These are phyloP conservation scores for Nicotiana otophora DNA, from an alignment of 257 asterid genomes.

Conservation along the genomic window DNA sequence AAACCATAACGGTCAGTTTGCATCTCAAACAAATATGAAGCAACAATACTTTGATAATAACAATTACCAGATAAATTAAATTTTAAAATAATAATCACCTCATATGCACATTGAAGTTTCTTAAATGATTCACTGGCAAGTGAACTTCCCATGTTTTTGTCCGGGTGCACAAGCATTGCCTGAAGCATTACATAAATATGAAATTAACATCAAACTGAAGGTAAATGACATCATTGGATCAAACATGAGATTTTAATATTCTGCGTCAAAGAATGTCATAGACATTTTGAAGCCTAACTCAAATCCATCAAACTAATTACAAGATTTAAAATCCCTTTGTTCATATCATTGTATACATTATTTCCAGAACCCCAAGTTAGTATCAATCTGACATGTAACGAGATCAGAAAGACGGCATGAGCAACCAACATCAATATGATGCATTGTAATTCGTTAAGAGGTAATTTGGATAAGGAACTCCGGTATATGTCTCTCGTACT, in stretches of 20 bases:
- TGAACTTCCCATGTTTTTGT: conserved; percentile 92
- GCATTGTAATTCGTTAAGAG: background rate
- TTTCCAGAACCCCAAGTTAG: background rate
- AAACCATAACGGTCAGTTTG: conserved; percentile 11
- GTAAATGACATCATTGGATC: background rate
- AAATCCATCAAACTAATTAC: background rate
- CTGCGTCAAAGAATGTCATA: background rate
- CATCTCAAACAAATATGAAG: conserved; percentile 17
- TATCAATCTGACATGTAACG: background rate
- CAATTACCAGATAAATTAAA: background rate
- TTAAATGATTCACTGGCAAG: conserved; percentile 94
- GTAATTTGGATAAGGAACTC: background rate
- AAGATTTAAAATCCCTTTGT: background rate
- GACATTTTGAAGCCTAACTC: background rate
- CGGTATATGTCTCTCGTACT: background rate
- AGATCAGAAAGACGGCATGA: background rate
- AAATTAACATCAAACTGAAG: background rate
- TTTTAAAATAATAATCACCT: conserved; percentile 38
- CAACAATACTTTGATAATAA: background rate
- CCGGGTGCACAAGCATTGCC: conserved; percentile 99
- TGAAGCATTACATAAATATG: conserved; percentile 16
- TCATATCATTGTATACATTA: background rate
- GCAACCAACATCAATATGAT: background rate
- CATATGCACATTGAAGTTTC: conserved; percentile 97
- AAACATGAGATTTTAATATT: background rate